A percentile compares a stretch with the other conserved stretches of the same genome.
Evolutionary conservation across 768 basidiomycete species (phyloP).

Genomic region (Megacollybia marginata): DNA sequence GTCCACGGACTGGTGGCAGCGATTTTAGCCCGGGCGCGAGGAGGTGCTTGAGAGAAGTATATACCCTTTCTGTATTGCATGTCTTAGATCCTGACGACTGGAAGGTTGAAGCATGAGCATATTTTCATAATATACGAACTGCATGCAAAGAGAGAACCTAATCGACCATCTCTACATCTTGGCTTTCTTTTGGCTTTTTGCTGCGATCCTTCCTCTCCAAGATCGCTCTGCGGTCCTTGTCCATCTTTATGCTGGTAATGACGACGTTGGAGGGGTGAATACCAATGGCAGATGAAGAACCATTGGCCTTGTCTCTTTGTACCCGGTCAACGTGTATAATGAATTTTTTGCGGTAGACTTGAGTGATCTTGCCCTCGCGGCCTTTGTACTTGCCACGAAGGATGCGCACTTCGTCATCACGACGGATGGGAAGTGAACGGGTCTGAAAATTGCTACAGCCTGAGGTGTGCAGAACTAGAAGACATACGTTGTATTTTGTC

Average conservation of each 20-base stretch:
- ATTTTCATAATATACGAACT: too few species aligned
- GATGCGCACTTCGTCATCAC: slow-evolving; percentile 97
- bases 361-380: slow-evolving; percentile 95
- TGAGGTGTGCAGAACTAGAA: background rate
- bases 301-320: slow-evolving; percentile 95
- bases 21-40: slow-evolving; percentile 42
- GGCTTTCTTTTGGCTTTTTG: slow-evolving; percentile 41
- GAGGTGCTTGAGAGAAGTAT: background rate
- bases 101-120: too few species aligned
- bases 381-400: slow-evolving; percentile 98
- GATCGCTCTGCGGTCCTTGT: slow-evolving; percentile 86
- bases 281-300: slow-evolving; percentile 87
- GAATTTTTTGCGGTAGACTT: slow-evolving; percentile 99
- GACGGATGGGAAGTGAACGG: slow-evolving; percentile 91
- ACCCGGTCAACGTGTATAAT: slow-evolving; percentile 98
- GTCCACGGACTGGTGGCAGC: slow-evolving; percentile 58
- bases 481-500: slow-evolving; percentile 79
- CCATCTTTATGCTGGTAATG: slow-evolving; percentile 86
- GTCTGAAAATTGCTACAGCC: slow-evolving; percentile 34
- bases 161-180: slow-evolving; percentile 76
- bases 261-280: slow-evolving; percentile 97
- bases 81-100: too few species aligned
- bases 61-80: too few species aligned
- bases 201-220: slow-evolving; percentile 81
- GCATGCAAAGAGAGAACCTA: too few species aligned